Base-by-base conservation (phyloP, 352 stramenopile genomes). In the Aphanomyces euteiches region DNA sequence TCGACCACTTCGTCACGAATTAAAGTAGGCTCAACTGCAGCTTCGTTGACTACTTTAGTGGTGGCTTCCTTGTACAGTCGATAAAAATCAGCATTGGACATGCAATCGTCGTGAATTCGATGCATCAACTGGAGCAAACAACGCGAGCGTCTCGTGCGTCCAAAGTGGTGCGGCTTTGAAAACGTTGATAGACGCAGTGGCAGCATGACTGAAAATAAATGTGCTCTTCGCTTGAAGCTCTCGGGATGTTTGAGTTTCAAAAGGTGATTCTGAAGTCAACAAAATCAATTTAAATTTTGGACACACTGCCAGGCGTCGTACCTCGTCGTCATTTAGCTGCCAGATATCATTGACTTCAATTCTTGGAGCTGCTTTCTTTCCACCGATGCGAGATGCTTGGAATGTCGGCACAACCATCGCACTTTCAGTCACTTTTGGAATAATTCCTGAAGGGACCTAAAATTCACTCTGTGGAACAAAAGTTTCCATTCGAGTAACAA, bases 51-150 rank as follows among this genome's bases (percentile, higher is more conserved):
- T 50, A n/a, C 28, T 28, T 28, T 28, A 15, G 28, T 28, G 3
- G 8, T 34, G 10, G 58, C 59, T 12, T 50, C 41, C 36, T 39
- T n/a, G 41, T 43, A 37, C 34, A 19, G 59, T 7, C 28, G 12
- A n/a, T 38, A 12, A 40, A 67, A 67, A 8, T 67, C 59, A 19
- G 43, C 43, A 36, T 67, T 50, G 2, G 41, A 53, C 39, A 67
- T 53, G 12, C n/a, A 6, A 5, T 56, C 40, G n/a, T 36, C 59
- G 17, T 61, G 54, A 28, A 67, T 28, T n/a, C 41, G 7, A 19
- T 67, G 59, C 40, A 67, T 19, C 10, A 67, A 45, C n/a, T 67
- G 59, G 15, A 67, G 28, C 15, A 56, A 67, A 36, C 59, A 67
- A 17, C 59, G 39, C 59, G 59, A 53, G 8, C 59, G 59, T 10